Percentiles rank a stretch among this genome's conserved stretches.
These are phyloP conservation scores for Mycena crocata DNA, from an alignment of 768 basidiomycete species.

Conservation along the genomic window DNA sequence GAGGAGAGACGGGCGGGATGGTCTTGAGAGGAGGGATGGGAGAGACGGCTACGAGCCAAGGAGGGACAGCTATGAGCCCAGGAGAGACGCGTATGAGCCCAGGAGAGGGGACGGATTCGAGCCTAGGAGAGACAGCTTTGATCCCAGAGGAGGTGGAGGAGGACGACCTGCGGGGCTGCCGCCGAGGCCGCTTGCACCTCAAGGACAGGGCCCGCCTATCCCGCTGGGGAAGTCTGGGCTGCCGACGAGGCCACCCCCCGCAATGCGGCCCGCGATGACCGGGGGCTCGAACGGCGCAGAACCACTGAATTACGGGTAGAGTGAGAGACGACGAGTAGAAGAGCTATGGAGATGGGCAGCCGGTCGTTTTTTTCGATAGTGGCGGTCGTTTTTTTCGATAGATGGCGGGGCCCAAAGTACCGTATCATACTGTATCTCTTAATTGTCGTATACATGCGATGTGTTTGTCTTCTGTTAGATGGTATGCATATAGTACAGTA, in stretches of 20 bases:
- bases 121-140: too few species aligned
- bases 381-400: too few species aligned
- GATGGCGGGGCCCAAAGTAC: neutral
- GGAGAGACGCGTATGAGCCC: neutral
- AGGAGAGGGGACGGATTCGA: neutral
- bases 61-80: conserved; percentile 13
- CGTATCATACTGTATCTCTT: conserved; percentile 18
- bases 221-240: neutral
- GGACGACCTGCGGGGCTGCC: conserved; percentile 20
- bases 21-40: neutral
- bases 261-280: neutral
- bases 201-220: neutral
- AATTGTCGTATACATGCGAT: conserved; percentile 7
- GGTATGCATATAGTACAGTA: neutral
- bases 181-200: conserved; percentile 24
- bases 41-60: neutral
- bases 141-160: neutral
- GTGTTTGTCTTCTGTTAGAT: neutral
- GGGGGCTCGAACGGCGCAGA: neutral
- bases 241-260: neutral
- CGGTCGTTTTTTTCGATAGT: too few species aligned
- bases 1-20: neutral
- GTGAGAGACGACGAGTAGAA: too few species aligned
- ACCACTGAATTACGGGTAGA: conserved; percentile 25
- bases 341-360: too few species aligned